phyloP scores from a whole-genome alignment of 1,139 yeast genomes.

The Pichia sp. region DNA sequence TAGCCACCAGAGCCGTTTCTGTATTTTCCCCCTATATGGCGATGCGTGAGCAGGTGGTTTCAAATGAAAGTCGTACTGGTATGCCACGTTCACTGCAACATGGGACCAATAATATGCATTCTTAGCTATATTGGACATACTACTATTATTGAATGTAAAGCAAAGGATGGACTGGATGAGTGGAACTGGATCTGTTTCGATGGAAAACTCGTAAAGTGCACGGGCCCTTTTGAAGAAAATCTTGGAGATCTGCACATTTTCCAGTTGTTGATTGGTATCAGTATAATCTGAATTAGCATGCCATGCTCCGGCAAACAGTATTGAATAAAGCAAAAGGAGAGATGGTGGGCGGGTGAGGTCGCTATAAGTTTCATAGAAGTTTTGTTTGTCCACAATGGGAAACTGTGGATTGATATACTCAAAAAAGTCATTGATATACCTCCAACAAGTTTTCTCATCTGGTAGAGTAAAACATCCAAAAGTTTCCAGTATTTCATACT shows the following conservation, averaged over 20 bases:
- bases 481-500: constrained; percentile 48
- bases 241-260: constrained; percentile 27
- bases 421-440: constrained; percentile 56
- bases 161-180: constrained; percentile 59
- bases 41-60: constrained; percentile 24
- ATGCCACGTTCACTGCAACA: constrained; percentile 67
- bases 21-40: constrained; percentile 43
- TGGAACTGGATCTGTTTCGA: constrained; percentile 64
- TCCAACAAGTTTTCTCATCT: constrained; percentile 51
- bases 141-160: constrained; percentile 70
- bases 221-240: constrained; percentile 74
- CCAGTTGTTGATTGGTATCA: constrained; percentile 38
- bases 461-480: constrained; percentile 73
- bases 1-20: constrained; percentile 79
- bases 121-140: constrained; percentile 69
- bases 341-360: constrained; percentile 64
- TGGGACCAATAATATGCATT: constrained; percentile 76
- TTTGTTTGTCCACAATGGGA: constrained; percentile 62
- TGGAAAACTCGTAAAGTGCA: constrained; percentile 62
- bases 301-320: constrained; percentile 59
- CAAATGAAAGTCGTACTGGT: constrained; percentile 73
- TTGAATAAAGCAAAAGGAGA: constrained; percentile 59
- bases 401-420: constrained; percentile 43
- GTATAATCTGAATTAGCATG: constrained; percentile 31
- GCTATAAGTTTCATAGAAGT: constrained; percentile 50